Evolutionary conservation across 148 eudicot genomes (phyloP).

Genomic region (Dianthus caryophyllus): DNA sequence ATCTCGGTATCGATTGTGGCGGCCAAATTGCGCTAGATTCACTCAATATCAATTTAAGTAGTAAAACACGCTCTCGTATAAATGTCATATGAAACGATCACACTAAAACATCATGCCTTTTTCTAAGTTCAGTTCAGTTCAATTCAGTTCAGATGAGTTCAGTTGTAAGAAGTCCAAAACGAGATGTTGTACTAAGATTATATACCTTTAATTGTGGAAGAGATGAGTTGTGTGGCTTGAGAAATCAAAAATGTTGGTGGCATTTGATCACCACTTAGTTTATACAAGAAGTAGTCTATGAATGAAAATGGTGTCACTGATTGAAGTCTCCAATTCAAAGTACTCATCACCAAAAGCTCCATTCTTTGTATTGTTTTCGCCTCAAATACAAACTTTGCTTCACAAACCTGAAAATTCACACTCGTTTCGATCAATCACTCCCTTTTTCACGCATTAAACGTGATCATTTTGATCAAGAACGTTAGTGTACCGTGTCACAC

Average conservation of each 20-base stretch:
- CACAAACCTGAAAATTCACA: constrained; percentile 41
- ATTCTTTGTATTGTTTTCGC: constrained; percentile 65
- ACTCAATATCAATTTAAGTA: too few species aligned
- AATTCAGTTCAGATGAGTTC: too few species aligned
- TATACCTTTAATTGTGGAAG: constrained; percentile 52
- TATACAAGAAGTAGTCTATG: constrained; percentile 52
- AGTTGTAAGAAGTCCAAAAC: too few species aligned
- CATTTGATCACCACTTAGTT: constrained; percentile 45
- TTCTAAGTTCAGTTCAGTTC: too few species aligned
- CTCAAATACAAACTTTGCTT: constrained; percentile 54
- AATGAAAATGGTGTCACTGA: constrained; percentile 73
- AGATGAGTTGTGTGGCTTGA: constrained; percentile 49
- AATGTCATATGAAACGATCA: background rate
- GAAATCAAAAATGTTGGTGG: constrained; percentile 36
- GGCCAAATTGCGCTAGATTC: too few species aligned
- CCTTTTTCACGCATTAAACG: too few species aligned
- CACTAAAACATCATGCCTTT: background rate
- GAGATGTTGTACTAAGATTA: background rate
- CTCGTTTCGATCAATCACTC: too few species aligned
- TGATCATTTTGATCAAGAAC: too few species aligned
- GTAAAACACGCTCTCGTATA: too few species aligned
- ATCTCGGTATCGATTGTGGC: too few species aligned
- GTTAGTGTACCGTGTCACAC: too few species aligned
- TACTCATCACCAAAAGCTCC: constrained; percentile 73
- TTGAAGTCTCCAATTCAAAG: constrained; percentile 88